Percentiles rank a stretch among this genome's conserved stretches.
phyloP scores from a whole-genome alignment of 331 rosid genomes.

The Acacia pycnantha region DNA sequence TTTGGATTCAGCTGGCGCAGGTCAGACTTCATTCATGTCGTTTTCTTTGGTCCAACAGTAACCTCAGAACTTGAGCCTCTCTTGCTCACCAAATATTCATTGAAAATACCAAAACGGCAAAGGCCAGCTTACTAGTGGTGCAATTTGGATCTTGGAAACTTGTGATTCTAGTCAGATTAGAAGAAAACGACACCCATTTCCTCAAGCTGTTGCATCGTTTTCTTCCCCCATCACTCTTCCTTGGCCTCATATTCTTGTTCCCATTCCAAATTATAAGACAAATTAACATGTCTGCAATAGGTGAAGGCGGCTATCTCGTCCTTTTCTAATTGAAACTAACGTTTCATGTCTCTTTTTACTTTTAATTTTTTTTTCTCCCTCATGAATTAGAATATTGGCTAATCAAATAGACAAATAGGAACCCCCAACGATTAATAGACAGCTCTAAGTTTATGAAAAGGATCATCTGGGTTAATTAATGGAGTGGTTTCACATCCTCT shows the following conservation, averaged over 20 bases:
- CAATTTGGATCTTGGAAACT: not conserved
- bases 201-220: constrained; percentile 13
- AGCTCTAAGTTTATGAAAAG: not conserved
- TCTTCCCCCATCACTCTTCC: not conserved
- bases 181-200: constrained; percentile 21
- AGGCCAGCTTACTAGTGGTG: not conserved
- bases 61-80: not conserved
- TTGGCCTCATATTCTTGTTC: constrained; percentile 1
- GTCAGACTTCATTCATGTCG: not conserved
- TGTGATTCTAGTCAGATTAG: not conserved
- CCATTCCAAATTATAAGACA: not conserved
- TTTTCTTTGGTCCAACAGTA: not conserved
- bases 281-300: not conserved
- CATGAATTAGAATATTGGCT: not conserved
- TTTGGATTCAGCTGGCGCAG: not conserved
- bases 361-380: not conserved
- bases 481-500: not conserved
- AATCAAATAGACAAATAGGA: not conserved
- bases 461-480: not conserved
- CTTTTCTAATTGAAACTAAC: not conserved
- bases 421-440: not conserved
- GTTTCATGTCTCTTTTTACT: not conserved
- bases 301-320: not conserved
- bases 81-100: not conserved
- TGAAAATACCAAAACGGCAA: not conserved